Evolutionary conservation across 495 filamentous ascomycete genomes (phyloP), one percentile per base, ranked within the genome.

Genomic region (Neurospora sp.): DNA sequence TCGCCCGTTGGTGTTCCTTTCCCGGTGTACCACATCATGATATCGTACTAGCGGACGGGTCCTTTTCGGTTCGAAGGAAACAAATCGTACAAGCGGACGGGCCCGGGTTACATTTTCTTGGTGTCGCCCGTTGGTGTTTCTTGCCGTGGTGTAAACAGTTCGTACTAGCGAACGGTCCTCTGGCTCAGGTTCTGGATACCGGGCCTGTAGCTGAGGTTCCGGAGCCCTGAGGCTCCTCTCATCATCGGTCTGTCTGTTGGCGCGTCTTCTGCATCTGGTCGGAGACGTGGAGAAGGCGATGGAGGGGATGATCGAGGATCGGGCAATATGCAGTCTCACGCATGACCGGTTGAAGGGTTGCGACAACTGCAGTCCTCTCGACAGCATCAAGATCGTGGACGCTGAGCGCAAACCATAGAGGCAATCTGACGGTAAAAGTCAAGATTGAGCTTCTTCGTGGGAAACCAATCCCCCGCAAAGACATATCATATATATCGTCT

Each of bases 341-440:
- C 75, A 78, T 78, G 76, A 72, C 72, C 78, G 79, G 75, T 79
- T 75, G 59, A 81, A 76, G 77, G 77, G 79, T 74, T 79, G 81
- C 77, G 78, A 81, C 72, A 79, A 75, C 75, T 78, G 79, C 22
- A 79, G 74, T 68, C 80, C 80, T 78, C 76, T 77, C 71, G 78
- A 72, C 72, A 77, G 80, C 82, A 84, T 85, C 77, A 82, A 83
- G 72, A 44, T 72, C 72, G 76, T 78, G 41, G 71, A 35, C 27
- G 44, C 65, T 73, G 72, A 69, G 65, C 71, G 68, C 44, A 41
- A 70, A 69, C 48, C 53, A 61, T 61, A 16, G 10, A 61, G 20
- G 9, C 3, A 53, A 31, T 31, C 3, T 31, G 27, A 31, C 27
- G 27, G 27, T 31, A 31, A 31, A 31, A 31, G 27, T 31, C 3